Percentiles rank a stretch among this genome's conserved stretches.
Conservation (phyloP, 148 eudicot species). For the Vaccinium vitisidaea region DNA sequence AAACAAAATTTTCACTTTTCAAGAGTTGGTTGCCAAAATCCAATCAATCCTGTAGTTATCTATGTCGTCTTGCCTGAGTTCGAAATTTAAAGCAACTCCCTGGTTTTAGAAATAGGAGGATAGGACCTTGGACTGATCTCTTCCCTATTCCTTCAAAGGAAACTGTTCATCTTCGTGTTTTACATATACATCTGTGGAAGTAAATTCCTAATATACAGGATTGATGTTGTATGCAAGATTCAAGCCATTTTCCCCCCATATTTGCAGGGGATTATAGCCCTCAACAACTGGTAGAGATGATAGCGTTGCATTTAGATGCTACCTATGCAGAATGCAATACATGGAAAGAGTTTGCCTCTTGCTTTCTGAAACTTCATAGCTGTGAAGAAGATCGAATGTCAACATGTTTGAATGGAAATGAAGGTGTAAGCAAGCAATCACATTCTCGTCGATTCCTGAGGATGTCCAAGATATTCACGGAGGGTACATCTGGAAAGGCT, state of each 20-base stretch:
- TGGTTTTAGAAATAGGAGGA: neutral
- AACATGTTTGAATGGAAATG: conserved; percentile 35
- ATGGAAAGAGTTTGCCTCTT: conserved; percentile 79
- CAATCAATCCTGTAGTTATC: neutral
- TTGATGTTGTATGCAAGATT: neutral
- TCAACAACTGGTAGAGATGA: conserved; percentile 63
- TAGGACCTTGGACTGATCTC: neutral
- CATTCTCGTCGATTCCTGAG: conserved; percentile 23
- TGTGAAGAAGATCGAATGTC: conserved; percentile 71
- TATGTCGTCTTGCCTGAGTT: neutral
- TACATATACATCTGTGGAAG: neutral
- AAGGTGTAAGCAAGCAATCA: conserved; percentile 20
- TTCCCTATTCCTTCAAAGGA: neutral
- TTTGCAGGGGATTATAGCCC: conserved; percentile 61
- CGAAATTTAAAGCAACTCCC: neutral
- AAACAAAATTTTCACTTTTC: neutral
- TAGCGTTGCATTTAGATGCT: conserved; percentile 79
- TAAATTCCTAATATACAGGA: neutral
- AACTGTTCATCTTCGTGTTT: neutral
- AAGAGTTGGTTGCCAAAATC: neutral
- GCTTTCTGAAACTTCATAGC: conserved; percentile 49
- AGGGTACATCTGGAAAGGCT: conserved; percentile 38
- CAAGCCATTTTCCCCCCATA: neutral
- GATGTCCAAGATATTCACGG: conserved; percentile 42
- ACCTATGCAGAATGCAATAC: conserved; percentile 41